Base-by-base conservation (phyloP, 163 green algal species). In the Chlamydomonas reinhardtii region DNA sequence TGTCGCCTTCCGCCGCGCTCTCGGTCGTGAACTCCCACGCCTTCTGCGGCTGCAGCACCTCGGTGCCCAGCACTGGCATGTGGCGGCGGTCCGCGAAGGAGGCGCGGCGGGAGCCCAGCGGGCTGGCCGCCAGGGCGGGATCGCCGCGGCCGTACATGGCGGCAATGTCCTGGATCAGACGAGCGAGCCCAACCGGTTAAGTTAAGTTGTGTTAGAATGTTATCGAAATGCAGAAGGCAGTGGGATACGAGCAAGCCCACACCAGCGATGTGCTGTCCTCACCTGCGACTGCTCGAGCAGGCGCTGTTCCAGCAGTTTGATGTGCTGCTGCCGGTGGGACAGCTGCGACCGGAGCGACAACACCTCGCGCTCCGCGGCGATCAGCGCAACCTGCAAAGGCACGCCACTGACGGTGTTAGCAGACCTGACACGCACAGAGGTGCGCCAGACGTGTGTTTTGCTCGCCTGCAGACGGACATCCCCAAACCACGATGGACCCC, bases 241-340 rank as follows among this genome's bases (percentile, higher is more conserved):
- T 1, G 9, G 48, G 12, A 56, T 19, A 56, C 1, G 14, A 9
- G 48, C 5, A 17, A 56, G 11, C 48, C 12, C 48, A 56, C 14
- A 22, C 9, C 17, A 56, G 9, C 5, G 5, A 48, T 48, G 39
- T 8, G 8, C 39, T 9, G 17, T 19, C 9, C 78, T 4, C 19
- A 86, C 80, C 80, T 86, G 80, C 19, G 80, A 86, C 37, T 87
- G 82, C 61, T 87, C 82, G 20, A 87, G 71, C n/a, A 87, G 74
- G 32, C 82, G 82, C 31, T 81, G 71, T 32, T 87, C 82, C 37
- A 87, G 82, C 61, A 87, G 61, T 43, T 87, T 82, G 32, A 87
- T 87, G 82, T 87, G 82, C n/a, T 87, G 82, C 61, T 87, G 82
- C 4, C 82, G 82, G 22, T 82, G 82, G 9, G 72, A 75, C 39